phyloP scores from a whole-genome alignment of 2,329 filamentous ascomycete species.

The Aurifilum marmelostoma region DNA sequence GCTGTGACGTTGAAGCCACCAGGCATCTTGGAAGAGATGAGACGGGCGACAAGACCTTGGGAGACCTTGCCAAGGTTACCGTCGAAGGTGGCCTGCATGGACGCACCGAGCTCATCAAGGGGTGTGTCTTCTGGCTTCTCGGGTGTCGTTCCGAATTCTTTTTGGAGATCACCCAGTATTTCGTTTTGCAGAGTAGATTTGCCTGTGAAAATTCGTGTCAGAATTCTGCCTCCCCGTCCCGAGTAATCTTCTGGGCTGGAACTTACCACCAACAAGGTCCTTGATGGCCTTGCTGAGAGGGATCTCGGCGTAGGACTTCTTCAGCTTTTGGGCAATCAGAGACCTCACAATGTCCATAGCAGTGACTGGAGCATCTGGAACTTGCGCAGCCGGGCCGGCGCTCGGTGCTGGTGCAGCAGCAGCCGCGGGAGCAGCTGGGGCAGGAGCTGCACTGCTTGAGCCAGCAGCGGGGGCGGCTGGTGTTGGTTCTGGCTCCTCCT shows the following conservation, averaged over 20 bases:
- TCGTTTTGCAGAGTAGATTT: slow-evolving; percentile 99
- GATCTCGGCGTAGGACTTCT: slow-evolving; percentile 88
- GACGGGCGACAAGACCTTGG: slow-evolving; percentile 84
- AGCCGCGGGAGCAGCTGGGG: slow-evolving; percentile 56
- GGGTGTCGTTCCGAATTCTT: slow-evolving; percentile 96
- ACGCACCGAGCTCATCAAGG: slow-evolving; percentile 88
- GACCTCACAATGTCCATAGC: slow-evolving; percentile 89
- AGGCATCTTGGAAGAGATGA: slow-evolving; percentile 99
- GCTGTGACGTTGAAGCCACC: slow-evolving; percentile 99
- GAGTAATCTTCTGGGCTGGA: slow-evolving; percentile 30
- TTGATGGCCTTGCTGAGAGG: slow-evolving; percentile 97
- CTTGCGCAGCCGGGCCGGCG: slow-evolving; percentile 82
- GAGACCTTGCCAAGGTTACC: slow-evolving; percentile 98
- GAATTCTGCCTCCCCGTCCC: slow-evolving; percentile 17
- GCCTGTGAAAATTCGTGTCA: slow-evolving; percentile 55
- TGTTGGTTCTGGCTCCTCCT: slow-evolving; percentile 78
- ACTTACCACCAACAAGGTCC: slow-evolving; percentile 91
- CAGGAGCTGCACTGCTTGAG: slow-evolving; percentile 55
- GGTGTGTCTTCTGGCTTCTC: slow-evolving; percentile 98
- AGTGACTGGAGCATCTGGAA: slow-evolving; percentile 83
- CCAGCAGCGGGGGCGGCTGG: slow-evolving; percentile 52
- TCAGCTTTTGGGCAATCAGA: slow-evolving; percentile 94
- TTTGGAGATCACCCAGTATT: slow-evolving; percentile 94
- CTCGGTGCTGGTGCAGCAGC: slow-evolving; percentile 66
- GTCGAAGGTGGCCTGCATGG: slow-evolving; percentile 99